phyloP scores from a whole-genome alignment of 202 grass and related monocot genomes.

The Panicum virgatum region DNA sequence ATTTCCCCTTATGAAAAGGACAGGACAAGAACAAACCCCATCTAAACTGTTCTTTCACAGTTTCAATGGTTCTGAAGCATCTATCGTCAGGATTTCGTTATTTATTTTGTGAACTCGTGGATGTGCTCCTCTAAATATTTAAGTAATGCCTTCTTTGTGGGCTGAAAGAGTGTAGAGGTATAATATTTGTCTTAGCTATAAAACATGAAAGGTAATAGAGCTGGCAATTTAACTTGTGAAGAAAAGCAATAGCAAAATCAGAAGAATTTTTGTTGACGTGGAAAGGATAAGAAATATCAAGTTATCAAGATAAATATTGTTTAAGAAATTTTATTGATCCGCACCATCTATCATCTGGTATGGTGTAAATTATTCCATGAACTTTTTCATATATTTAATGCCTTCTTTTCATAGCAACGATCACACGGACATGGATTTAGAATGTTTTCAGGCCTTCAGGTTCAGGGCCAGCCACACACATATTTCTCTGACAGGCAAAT shows the following conservation, averaged over 20 bases:
- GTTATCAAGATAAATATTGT: background rate
- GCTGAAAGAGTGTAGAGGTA: slow-evolving; percentile 48
- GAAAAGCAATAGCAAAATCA: slow-evolving; percentile 16
- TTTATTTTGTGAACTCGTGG: background rate
- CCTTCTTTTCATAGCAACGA: background rate
- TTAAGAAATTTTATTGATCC: background rate
- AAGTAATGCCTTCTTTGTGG: slow-evolving; percentile 34
- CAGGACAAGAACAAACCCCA: background rate
- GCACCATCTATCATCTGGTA: slow-evolving; percentile 6
- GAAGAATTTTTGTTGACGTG: background rate
- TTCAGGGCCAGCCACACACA: background rate
- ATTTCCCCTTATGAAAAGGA: background rate
- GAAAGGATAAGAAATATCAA: background rate
- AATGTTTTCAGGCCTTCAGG: background rate
- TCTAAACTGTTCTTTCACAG: background rate
- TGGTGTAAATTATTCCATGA: slow-evolving; percentile 7
- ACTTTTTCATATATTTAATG: background rate
- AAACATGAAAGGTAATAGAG: background rate
- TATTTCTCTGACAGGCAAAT: background rate
- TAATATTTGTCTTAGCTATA: background rate
- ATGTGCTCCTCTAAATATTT: background rate
- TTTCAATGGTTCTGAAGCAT: slow-evolving; percentile 6
- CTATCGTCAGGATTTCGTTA: slow-evolving; percentile 17
- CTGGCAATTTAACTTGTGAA: slow-evolving; percentile 6
- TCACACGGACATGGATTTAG: slow-evolving; percentile 10